Conservation (phyloP, 176 grass and related monocot genomes). For the Coix lacrymajobi region DNA sequence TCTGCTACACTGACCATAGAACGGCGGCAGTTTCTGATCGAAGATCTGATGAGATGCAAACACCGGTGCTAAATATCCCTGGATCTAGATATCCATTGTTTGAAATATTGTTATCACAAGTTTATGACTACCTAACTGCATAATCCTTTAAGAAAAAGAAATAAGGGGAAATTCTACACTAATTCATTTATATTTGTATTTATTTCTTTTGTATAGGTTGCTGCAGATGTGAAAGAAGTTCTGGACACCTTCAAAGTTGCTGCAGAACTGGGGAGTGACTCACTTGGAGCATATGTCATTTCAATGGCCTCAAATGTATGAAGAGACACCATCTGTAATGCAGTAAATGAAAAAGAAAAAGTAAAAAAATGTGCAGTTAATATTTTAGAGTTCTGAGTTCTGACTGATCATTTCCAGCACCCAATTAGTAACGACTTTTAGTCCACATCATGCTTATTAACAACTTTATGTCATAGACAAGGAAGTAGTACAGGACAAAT, state of each 20-base stretch:
- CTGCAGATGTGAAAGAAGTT: conserved; percentile 81
- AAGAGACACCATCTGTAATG: not conserved
- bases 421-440: not conserved
- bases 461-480: not conserved
- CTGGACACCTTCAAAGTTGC: conserved; percentile 82
- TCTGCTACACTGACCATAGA: not conserved
- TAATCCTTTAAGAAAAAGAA: not conserved
- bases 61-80: not conserved
- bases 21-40: too few species aligned
- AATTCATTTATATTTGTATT: not conserved
- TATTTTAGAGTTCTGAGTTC: not conserved
- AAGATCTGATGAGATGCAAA: not conserved
- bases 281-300: conserved; percentile 92
- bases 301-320: conserved; percentile 98
- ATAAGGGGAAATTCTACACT: not conserved
- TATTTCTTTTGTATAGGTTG: conserved; percentile 41
- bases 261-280: conserved; percentile 77
- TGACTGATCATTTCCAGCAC: not conserved
- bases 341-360: not conserved
- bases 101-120: not conserved
- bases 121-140: not conserved
- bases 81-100: not conserved
- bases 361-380: not conserved
- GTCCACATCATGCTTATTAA: not conserved
- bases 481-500: too few species aligned